phyloP scores from a whole-genome alignment of 2,329 filamentous ascomycete genomes.

The Teratosphaeria viscida region DNA sequence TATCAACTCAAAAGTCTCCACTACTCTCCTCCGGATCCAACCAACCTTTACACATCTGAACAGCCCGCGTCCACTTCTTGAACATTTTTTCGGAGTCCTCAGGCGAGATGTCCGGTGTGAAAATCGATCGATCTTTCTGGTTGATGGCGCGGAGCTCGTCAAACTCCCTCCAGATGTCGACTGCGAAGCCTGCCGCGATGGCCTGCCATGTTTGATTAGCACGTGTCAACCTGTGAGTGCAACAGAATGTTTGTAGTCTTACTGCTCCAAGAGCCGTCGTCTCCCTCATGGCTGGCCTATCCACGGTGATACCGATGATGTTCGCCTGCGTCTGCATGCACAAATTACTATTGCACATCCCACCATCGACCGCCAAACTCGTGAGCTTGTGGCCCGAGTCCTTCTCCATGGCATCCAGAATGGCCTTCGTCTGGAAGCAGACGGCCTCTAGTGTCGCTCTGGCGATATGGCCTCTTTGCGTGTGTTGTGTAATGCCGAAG shows the following conservation, averaged over 20 bases:
- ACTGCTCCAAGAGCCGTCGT: constrained; percentile 72
- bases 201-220: constrained; percentile 32
- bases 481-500: constrained; percentile 51
- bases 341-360: constrained; percentile 78
- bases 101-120: constrained; percentile 53
- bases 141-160: constrained; percentile 66
- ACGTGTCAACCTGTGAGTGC: not conserved
- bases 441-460: constrained; percentile 83
- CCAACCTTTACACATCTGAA: constrained; percentile 72
- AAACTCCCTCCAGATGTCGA: constrained; percentile 66
- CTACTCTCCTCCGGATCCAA: constrained; percentile 29
- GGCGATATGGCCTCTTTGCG: constrained; percentile 74
- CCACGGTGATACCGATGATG: constrained; percentile 71
- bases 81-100: constrained; percentile 53
- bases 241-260: not conserved
- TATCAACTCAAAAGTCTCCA: constrained; percentile 1
- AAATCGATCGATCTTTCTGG: constrained; percentile 56
- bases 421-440: constrained; percentile 86
- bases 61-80: constrained; percentile 60
- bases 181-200: constrained; percentile 78
- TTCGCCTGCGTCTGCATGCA: constrained; percentile 90
- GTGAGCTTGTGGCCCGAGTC: constrained; percentile 68
- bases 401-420: constrained; percentile 81
- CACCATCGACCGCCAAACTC: constrained; percentile 73
- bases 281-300: constrained; percentile 79